These are phyloP conservation scores for Heterobasidion parviporum DNA, from an alignment of 1,284 basidiomycete genomes.

Conservation along the genomic window DNA sequence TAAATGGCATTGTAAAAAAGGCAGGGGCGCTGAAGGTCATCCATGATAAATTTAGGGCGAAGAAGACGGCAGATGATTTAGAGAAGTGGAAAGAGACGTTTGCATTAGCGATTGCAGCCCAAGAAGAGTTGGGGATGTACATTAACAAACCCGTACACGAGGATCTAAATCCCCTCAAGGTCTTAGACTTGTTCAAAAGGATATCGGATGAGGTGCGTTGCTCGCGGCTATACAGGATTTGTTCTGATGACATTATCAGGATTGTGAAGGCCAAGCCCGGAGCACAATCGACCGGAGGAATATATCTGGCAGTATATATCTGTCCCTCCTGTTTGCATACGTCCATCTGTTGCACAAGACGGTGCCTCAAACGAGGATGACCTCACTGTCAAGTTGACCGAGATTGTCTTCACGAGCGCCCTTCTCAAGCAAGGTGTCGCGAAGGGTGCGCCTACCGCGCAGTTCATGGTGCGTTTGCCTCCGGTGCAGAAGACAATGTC, in stretches of 20 bases:
- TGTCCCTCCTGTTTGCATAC: constrained; percentile 95
- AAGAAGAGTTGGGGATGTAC: constrained; percentile 82
- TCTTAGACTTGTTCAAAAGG: constrained; percentile 86
- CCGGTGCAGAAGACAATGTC: constrained; percentile 8
- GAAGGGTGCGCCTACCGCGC: constrained; percentile 82
- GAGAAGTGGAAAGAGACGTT: constrained; percentile 87
- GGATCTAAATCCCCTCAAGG: constrained; percentile 93
- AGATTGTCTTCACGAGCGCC: constrained; percentile 94
- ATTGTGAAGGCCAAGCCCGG: constrained; percentile 90
- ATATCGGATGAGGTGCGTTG: constrained; percentile 79
- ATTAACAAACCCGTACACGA: constrained; percentile 87
- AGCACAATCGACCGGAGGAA: constrained; percentile 90
- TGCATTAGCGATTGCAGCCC: constrained; percentile 72
- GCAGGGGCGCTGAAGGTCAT: constrained; percentile 92
- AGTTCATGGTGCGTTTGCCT: constrained; percentile 69
- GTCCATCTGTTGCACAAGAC: constrained; percentile 96
- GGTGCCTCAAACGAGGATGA: constrained; percentile 98
- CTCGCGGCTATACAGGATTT: background rate
- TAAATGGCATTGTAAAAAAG: constrained; percentile 97
- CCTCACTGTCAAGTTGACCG: constrained; percentile 93
- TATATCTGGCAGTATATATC: constrained; percentile 99
- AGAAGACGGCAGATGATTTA: constrained; percentile 88
- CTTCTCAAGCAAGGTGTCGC: constrained; percentile 87
- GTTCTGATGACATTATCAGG: constrained; percentile 36
- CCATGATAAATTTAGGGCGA: constrained; percentile 95